These are phyloP conservation scores for Gremmenia infestans DNA, from an alignment of 2,329 filamentous ascomycete genomes.

Conservation along the genomic window DNA sequence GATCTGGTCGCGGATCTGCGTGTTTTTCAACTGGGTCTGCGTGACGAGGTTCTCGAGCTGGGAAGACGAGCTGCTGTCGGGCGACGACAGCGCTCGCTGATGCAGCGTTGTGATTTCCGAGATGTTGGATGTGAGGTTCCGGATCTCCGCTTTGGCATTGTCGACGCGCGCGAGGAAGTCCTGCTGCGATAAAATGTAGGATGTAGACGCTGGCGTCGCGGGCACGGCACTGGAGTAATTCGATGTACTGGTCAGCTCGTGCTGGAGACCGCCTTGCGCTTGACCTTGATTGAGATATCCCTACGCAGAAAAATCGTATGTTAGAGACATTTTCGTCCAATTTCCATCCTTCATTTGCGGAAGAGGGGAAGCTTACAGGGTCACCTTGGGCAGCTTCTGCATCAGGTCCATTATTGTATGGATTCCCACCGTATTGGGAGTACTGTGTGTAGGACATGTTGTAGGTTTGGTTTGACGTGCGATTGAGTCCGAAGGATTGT, in stretches of 20 bases:
- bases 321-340: slow-evolving; percentile 4
- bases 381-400: slow-evolving; percentile 34
- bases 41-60: slow-evolving; percentile 59
- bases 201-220: slow-evolving; percentile 19
- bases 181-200: slow-evolving; percentile 50
- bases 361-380: slow-evolving; percentile 12
- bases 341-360: not conserved
- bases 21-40: slow-evolving; percentile 67
- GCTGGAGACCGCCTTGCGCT: slow-evolving; percentile 11
- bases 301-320: slow-evolving; percentile 1
- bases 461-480: slow-evolving; percentile 32
- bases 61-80: slow-evolving; percentile 49
- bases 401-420: slow-evolving; percentile 52
- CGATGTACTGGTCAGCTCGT: slow-evolving; percentile 25
- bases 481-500: slow-evolving; percentile 4
- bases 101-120: slow-evolving; percentile 64
- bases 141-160: slow-evolving; percentile 63
- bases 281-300: slow-evolving; percentile 12
- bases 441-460: slow-evolving; percentile 60
- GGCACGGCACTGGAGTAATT: slow-evolving; percentile 26
- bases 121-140: slow-evolving; percentile 60
- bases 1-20: slow-evolving; percentile 74
- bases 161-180: slow-evolving; percentile 67
- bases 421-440: slow-evolving; percentile 49
- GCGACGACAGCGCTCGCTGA: slow-evolving; percentile 64